phyloP scores from a whole-genome alignment of 2,329 filamentous ascomycete species.

The Cladosporium cucumerinum region DNA sequence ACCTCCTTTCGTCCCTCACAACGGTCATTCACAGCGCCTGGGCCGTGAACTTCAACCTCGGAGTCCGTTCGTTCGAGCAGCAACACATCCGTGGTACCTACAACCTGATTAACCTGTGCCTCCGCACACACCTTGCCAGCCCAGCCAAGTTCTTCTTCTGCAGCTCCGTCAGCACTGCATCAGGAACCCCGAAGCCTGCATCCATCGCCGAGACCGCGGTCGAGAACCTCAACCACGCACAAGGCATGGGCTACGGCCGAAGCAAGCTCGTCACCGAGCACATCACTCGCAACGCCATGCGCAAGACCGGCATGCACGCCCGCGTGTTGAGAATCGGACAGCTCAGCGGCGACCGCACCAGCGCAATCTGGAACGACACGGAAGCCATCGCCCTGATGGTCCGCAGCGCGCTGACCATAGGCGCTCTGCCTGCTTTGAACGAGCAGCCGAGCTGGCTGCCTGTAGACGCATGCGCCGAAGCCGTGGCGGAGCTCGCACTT shows the following conservation, averaged over 20 bases:
- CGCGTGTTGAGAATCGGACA: slow-evolving; percentile 38
- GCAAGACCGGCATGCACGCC: slow-evolving; percentile 23
- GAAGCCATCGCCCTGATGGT: slow-evolving; percentile 52
- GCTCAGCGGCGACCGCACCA: slow-evolving; percentile 47
- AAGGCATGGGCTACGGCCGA: slow-evolving; percentile 25
- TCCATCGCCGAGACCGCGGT: slow-evolving; percentile 19
- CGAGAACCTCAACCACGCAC: slow-evolving; percentile 20
- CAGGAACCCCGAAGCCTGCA: slow-evolving; percentile 28
- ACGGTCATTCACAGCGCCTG: slow-evolving; percentile 52
- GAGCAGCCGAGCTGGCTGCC: slow-evolving; percentile 37
- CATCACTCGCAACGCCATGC: slow-evolving; percentile 19
- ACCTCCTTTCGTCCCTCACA: slow-evolving; percentile 34
- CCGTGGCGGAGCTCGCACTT: slow-evolving; percentile 17
- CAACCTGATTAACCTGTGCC: slow-evolving; percentile 43
- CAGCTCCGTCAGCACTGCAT: slow-evolving; percentile 46
- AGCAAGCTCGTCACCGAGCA: slow-evolving; percentile 27
- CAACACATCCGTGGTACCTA: slow-evolving; percentile 45
- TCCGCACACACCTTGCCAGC: slow-evolving; percentile 30
- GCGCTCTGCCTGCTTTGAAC: slow-evolving; percentile 45
- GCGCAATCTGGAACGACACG: slow-evolving; percentile 49
- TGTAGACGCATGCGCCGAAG: slow-evolving; percentile 31
- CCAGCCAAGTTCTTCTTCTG: slow-evolving; percentile 49
- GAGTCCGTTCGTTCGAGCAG: slow-evolving; percentile 49
- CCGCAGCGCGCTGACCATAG: slow-evolving; percentile 43
- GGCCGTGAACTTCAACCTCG: slow-evolving; percentile 56